Evolutionary conservation across 805 yeast species (phyloP).

Genomic region (Saturnispora silvae): DNA sequence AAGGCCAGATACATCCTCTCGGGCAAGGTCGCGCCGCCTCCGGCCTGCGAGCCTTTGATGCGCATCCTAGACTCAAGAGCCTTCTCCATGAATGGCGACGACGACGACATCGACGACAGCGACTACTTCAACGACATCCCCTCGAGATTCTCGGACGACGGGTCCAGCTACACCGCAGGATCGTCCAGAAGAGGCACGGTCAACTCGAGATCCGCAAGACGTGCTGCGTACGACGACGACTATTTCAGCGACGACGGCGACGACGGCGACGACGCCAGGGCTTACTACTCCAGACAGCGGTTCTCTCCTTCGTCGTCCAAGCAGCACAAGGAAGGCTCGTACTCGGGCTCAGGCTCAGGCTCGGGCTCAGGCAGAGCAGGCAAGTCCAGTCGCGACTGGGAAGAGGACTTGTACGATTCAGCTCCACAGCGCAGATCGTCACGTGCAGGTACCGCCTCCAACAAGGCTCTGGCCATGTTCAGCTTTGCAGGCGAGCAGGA

Average conservation of each 20-base stretch:
- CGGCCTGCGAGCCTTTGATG: conserved; percentile 79
- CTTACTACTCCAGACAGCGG: conserved; percentile 12
- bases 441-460: conserved; percentile 29
- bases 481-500: conserved; percentile 83
- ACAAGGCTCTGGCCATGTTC: conserved; percentile 83
- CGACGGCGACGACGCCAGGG: conserved; percentile 17
- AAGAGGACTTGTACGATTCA: conserved; percentile 72
- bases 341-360: not conserved
- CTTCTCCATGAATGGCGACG: conserved; percentile 40
- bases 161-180: conserved; percentile 29
- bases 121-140: conserved; percentile 72
- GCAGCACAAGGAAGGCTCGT: not conserved
- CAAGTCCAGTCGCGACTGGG: conserved; percentile 41
- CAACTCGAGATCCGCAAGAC: conserved; percentile 10
- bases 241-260: conserved; percentile 26
- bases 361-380: not conserved
- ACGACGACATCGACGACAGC: conserved; percentile 41
- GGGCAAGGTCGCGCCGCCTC: conserved; percentile 89
- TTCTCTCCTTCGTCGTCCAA: not conserved
- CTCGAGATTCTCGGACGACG: conserved; percentile 50
- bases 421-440: conserved; percentile 1
- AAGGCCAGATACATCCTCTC: conserved; percentile 78
- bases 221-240: conserved; percentile 22
- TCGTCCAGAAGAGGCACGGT: conserved; percentile 5
- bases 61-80: conserved; percentile 79